Base-by-base conservation (phyloP, 1,139 yeast genomes). In the Protomyces macrosporus region DNA sequence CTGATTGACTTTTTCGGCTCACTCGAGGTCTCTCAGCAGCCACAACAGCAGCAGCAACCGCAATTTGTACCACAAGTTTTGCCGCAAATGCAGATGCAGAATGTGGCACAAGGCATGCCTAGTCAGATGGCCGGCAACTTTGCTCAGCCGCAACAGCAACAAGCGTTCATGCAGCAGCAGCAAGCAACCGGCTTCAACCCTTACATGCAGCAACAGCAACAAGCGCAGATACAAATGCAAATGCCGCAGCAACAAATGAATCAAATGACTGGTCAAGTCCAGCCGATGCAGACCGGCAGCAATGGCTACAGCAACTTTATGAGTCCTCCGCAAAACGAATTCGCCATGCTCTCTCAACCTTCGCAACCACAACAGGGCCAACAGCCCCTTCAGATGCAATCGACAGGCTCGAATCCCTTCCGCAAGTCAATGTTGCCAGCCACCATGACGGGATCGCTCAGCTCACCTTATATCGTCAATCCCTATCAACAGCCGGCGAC, bases 261-360 rank as follows among this genome's bases (percentile, higher is more conserved):
- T 45, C 65, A 59, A 37, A 60, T 65, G 10, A 60, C 60, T 69
- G 67, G 65, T 62, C 37, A 40, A 39, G 35, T 23, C 10, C 42
- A 16, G 30, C 23, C 51, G n/a, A 7, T 39, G 51, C 68, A 58
- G 36, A 64, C 63, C 16, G 23, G 23, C 23, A 56, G 16, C 34
- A 55, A 50, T n/a, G 66, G 67, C 55, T 77, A 75, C 68, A 83
- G 87, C 14, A 87, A 87, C 9, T 77, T 77, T 5, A 74, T 69
- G 9, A 14, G 12, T 9, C 72, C 66, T 48, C 76, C 40, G 53
- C 65, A 40, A 42, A 40, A 55, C 14, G 45, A 53, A 16, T 55
- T 48, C 39, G 36, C 60, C 16, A 37, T 58, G 3, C 55, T 59
- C 48, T 6, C 50, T 32, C 35, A 37, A 5, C 53, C 34, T 6